Conservation (phyloP, 495 filamentous ascomycete species). For the Lasiosphaeria hispida region DNA sequence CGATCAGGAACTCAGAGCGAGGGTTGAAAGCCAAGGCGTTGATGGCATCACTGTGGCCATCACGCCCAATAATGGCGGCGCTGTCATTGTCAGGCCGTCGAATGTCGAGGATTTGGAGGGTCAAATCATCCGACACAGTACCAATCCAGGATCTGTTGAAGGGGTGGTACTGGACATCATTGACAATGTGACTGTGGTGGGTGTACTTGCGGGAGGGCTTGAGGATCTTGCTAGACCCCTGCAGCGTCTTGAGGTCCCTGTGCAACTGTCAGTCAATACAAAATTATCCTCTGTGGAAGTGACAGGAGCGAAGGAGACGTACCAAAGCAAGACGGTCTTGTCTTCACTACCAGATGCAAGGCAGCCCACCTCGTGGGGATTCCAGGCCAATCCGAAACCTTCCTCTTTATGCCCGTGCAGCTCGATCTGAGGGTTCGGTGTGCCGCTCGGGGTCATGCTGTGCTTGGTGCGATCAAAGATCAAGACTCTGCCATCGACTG, state of each 20-base stretch:
- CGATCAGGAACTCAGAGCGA: slow-evolving; percentile 77
- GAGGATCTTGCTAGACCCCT: slow-evolving; percentile 62
- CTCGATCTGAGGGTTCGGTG: slow-evolving; percentile 76
- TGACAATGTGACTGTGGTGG: slow-evolving; percentile 86
- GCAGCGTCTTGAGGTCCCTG: slow-evolving; percentile 76
- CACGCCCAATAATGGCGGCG: slow-evolving; percentile 63
- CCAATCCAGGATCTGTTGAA: slow-evolving; percentile 78
- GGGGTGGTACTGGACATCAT: slow-evolving; percentile 94
- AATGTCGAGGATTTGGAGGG: slow-evolving; percentile 85
- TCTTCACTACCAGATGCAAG: slow-evolving; percentile 90
- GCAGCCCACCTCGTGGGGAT: slow-evolving; percentile 74
- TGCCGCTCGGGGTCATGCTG: slow-evolving; percentile 64
- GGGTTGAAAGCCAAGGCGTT: slow-evolving; percentile 95
- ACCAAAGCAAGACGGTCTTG: slow-evolving; percentile 87
- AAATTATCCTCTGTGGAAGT: not conserved
- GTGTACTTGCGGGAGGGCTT: slow-evolving; percentile 72
- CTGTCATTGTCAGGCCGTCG: slow-evolving; percentile 61
- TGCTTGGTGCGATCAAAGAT: slow-evolving; percentile 98
- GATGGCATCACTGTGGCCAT: slow-evolving; percentile 82
- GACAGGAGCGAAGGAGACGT: slow-evolving; percentile 26
- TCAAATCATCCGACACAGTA: slow-evolving; percentile 92
- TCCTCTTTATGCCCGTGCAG: slow-evolving; percentile 83
- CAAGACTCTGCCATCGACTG: slow-evolving; percentile 79
- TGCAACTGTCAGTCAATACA: slow-evolving; percentile 12
- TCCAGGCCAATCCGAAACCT: slow-evolving; percentile 96